Evolutionary conservation across 140 eudicot species (phyloP).

Genomic region (Erigeron philadelphicus): DNA sequence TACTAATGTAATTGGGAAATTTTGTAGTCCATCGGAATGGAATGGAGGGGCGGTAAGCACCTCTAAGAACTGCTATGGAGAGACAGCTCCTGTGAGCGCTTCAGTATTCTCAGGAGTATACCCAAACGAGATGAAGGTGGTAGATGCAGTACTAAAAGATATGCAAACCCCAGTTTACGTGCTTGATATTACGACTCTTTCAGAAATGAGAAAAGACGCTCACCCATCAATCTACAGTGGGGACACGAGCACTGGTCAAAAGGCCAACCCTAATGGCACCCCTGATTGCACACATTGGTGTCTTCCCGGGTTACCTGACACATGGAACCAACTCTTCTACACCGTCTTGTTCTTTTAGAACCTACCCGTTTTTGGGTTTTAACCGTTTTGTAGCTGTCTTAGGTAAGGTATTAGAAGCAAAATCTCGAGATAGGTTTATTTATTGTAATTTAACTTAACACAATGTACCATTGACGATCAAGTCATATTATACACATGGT

Average conservation of each 20-base stretch:
- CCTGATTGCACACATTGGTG: constrained; percentile 99
- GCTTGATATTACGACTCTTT: constrained; percentile 77
- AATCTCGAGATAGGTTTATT: constrained; percentile 25
- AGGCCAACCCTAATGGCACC: constrained; percentile 69
- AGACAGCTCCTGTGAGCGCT: constrained; percentile 63
- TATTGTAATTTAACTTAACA: constrained; percentile 22
- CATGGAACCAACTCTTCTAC: constrained; percentile 95
- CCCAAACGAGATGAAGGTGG: constrained; percentile 68
- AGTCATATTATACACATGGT: constrained; percentile 9
- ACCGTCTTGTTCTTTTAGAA: constrained; percentile 56
- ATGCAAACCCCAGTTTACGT: constrained; percentile 69
- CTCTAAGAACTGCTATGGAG: constrained; percentile 73
- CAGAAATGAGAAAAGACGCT: constrained; percentile 91
- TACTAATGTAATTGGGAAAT: background rate
- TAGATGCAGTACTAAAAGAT: constrained; percentile 48
- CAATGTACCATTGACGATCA: constrained; percentile 27
- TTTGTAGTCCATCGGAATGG: constrained; percentile 90
- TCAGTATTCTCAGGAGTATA: constrained; percentile 46
- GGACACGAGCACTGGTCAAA: constrained; percentile 63
- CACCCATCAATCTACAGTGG: constrained; percentile 96
- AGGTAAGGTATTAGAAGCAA: constrained; percentile 12
- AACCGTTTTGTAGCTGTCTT: constrained; percentile 15
- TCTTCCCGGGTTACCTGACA: constrained; percentile 96
- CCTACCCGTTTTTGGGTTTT: constrained; percentile 14
- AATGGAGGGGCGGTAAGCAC: constrained; percentile 38